Base-by-base conservation (phyloP, 2,329 filamentous ascomycete genomes). In the Colletotrichum phormii region DNA sequence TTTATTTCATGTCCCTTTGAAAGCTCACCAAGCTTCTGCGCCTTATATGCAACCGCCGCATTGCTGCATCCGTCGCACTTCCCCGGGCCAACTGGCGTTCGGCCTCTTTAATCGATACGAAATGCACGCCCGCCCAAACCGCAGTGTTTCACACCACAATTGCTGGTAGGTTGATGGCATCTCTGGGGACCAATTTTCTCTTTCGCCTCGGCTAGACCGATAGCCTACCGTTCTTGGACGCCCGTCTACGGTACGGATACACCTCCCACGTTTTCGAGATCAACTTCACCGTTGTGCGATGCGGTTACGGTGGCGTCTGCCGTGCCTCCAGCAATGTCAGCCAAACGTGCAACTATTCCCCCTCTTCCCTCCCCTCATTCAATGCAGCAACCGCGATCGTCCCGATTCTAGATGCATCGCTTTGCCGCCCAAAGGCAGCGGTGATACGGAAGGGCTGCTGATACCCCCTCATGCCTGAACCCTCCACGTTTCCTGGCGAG, bases 11-110 rank as follows among this genome's bases (percentile, higher is more conserved):
- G 13, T 54, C 49, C 29, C 64, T 24, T 49, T 42, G 37, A n/a
- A 49, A 49, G 15, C 42, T 49, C 42, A 49, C 18, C 42, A 49
- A 49, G 42, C 42, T 49, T 49, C 57, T 24, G 6, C 26, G 31
- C 62, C 58, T 67, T 24, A 63, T 64, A 58, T 71, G 51, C 57
- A 66, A 42, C 22, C 58, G 35, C 42, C 58, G 58, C 58, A 46
- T 33, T 13, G 63, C 64, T 62, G 69, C 69, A 68, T 72, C 69
- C 69, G 64, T 58, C 29, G 35, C 37, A 42, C 3, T 53, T 68
- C 69, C 69, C 69, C 69, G 58, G 58, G 53, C 64, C 69, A 72
- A 46, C 58, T 46, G 64, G 68, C n/a, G 51, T 63, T 31, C 49
- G 7, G 11, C 13, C 26, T 26, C 26, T 42, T 22, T 15, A 31